A percentile compares a stretch with the other conserved stretches of the same genome.
Evolutionary conservation across 768 basidiomycete genomes (phyloP).

Genomic region (Mycena leptocephala): DNA sequence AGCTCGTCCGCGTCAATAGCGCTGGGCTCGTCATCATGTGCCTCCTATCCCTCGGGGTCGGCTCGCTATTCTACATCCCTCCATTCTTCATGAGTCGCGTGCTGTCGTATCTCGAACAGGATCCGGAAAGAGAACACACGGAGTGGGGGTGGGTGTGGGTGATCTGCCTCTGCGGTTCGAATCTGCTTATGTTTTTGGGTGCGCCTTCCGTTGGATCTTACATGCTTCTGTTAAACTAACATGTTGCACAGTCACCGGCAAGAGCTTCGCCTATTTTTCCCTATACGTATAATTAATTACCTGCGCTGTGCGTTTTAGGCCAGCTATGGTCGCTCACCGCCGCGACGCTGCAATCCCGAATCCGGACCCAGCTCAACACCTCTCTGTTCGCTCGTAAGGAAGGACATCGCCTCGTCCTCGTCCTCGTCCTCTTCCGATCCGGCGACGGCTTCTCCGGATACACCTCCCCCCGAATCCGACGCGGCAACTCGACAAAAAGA

Average conservation of each 20-base stretch:
- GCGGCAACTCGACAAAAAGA: conserved; percentile 46
- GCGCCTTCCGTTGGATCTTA: neutral
- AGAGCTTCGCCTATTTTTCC: conserved; percentile 66
- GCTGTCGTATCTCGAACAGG: conserved; percentile 72
- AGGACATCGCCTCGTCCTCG: conserved; percentile 71
- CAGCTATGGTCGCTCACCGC: conserved; percentile 62
- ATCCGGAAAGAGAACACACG: conserved; percentile 64
- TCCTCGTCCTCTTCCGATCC: too few relatives aligned
- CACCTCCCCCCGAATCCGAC: neutral
- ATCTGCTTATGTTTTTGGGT: conserved; percentile 56
- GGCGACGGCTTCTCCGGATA: neutral
- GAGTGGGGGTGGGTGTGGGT: conserved; percentile 79
- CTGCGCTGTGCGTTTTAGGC: neutral
- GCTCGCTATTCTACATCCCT: conserved; percentile 75
- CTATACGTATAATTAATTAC: too few relatives aligned
- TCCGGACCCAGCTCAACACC: conserved; percentile 76
- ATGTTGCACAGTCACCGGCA: conserved; percentile 84
- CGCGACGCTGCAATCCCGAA: conserved; percentile 68
- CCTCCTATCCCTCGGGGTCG: conserved; percentile 67
- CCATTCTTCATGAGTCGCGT: conserved; percentile 66
- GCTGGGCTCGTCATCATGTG: conserved; percentile 57
- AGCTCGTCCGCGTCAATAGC: conserved; percentile 71
- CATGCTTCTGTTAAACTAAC: neutral
- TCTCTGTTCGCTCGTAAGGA: conserved; percentile 77
- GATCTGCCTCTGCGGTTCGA: neutral